Evolutionary conservation across 129 eudicot species (phyloP), one percentile per base, ranked within the genome.

Genomic region (Ambrosia trifida): DNA sequence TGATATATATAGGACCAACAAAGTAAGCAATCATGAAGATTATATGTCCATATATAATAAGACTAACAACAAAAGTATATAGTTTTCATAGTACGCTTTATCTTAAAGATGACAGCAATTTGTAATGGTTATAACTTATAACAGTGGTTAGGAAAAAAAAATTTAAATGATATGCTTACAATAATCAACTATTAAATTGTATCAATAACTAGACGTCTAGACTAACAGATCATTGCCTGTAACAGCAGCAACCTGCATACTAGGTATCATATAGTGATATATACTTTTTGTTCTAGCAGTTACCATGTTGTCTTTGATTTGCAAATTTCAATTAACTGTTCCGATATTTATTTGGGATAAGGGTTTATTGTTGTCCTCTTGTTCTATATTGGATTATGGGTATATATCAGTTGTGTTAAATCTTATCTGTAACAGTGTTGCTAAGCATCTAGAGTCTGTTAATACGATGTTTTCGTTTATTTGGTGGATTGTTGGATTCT

Each of bases 401-500:
- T 63, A n/a, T 77, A 58, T 71, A 30, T 57, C 38, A 66, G 11
- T 70, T 62, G 17, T 67, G 71, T 31, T 66, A 8, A 70, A 58
- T 66, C 73, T 4, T 43, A 47, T 40, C 59, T 78, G 70, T 69
- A 35, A 76, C 91, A 88, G 99, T 68, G 86, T 84, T 63, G 91
- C 96, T 32, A 90, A 88, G 79, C 99, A 84, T 83, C 80, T 87
- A 82, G 97, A 95, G 64, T 95, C 96, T 58, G 97, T 88, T 75
- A 86, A 88, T 75, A 88, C 96, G 12, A 84, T 95, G 91, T 83
- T 90, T 68, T 85, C 95, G 0, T 95, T 95, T 79, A 79, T 95
- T 73, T 95, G 99, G 99, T 95, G 97, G 99, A 86, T 90, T 72
- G 85, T 88, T 82, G 99, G 99, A 62, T 90, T 90, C 79, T 88